A percentile compares a stretch with the other conserved stretches of the same genome.
These are phyloP conservation scores for Dendrothele bispora DNA, from an alignment of 768 basidiomycete genomes.

Conservation along the genomic window DNA sequence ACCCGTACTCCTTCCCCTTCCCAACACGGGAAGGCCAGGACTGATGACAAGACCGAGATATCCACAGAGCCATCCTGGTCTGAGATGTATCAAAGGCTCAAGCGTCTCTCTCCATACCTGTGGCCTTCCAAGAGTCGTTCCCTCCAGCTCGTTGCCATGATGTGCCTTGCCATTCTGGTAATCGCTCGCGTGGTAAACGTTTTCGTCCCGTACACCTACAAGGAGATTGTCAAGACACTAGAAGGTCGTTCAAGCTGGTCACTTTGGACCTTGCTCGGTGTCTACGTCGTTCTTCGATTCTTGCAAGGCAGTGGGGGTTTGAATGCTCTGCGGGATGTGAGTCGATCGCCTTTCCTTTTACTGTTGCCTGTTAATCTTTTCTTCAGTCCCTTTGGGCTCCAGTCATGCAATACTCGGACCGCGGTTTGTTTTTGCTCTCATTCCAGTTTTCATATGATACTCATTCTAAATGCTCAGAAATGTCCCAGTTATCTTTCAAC, in stretches of 20 bases:
- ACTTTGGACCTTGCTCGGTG: constrained; percentile 68
- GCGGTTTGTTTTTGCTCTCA: constrained; percentile 37
- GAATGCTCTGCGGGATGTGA: constrained; percentile 60
- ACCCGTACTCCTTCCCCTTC: constrained; percentile 53
- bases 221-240: constrained; percentile 57
- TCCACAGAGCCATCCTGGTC: constrained; percentile 67
- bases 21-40: constrained; percentile 32
- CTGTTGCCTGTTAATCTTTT: background rate
- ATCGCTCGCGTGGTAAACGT: constrained; percentile 78
- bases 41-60: constrained; percentile 49
- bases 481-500: constrained; percentile 84
- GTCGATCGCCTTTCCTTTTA: constrained; percentile 11
- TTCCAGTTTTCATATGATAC: background rate
- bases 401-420: constrained; percentile 87
- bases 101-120: constrained; percentile 72
- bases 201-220: constrained; percentile 69
- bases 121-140: constrained; percentile 73
- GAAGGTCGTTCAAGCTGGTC: constrained; percentile 46
- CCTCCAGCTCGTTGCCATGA: constrained; percentile 68
- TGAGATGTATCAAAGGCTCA: constrained; percentile 66
- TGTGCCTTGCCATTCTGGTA: constrained; percentile 71
- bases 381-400: constrained; percentile 75
- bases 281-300: constrained; percentile 70
- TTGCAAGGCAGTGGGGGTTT: constrained; percentile 78
- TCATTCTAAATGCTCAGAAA: constrained; percentile 46